Evolutionary conservation across 164 flowering plant species (phyloP).

Genomic region (Kalanchoe fedtschenkoi): DNA sequence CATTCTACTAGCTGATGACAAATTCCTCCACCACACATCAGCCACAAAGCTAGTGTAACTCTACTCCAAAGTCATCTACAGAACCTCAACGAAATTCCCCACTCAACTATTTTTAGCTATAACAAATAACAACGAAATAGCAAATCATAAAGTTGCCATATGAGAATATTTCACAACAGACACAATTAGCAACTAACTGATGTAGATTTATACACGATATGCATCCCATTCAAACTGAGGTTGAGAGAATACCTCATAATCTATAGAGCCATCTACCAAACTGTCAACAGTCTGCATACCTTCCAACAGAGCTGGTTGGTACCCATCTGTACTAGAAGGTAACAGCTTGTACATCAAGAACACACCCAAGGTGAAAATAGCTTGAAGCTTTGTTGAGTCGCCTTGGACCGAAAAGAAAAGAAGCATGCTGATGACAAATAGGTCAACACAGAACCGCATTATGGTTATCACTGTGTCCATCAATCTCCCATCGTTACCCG

Average conservation of each 20-base stretch:
- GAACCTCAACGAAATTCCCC: too few species aligned
- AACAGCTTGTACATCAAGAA: slow-evolving; percentile 66
- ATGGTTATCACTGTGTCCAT: slow-evolving; percentile 83
- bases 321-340: slow-evolving; percentile 61
- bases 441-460: slow-evolving; percentile 87
- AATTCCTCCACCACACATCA: too few species aligned
- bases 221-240: slow-evolving; percentile 89
- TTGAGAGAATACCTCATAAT: slow-evolving; percentile 80
- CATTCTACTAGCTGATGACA: too few species aligned
- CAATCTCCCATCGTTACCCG: slow-evolving; percentile 94
- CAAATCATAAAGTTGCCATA: too few species aligned
- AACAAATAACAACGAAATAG: too few species aligned
- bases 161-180: not conserved
- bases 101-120: too few species aligned
- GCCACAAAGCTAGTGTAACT: too few species aligned
- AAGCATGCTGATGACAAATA: slow-evolving; percentile 88
- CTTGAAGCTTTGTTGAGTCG: slow-evolving; percentile 88
- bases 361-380: slow-evolving; percentile 77
- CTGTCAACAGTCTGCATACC: slow-evolving; percentile 66
- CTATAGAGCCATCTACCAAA: slow-evolving; percentile 66
- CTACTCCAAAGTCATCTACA: too few species aligned
- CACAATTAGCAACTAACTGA: not conserved
- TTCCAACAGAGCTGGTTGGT: slow-evolving; percentile 62
- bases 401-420: slow-evolving; percentile 84
- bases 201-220: not conserved